Evolutionary conservation across 2,329 filamentous ascomycete species (phyloP).

Genomic region (Penicillium sp.): DNA sequence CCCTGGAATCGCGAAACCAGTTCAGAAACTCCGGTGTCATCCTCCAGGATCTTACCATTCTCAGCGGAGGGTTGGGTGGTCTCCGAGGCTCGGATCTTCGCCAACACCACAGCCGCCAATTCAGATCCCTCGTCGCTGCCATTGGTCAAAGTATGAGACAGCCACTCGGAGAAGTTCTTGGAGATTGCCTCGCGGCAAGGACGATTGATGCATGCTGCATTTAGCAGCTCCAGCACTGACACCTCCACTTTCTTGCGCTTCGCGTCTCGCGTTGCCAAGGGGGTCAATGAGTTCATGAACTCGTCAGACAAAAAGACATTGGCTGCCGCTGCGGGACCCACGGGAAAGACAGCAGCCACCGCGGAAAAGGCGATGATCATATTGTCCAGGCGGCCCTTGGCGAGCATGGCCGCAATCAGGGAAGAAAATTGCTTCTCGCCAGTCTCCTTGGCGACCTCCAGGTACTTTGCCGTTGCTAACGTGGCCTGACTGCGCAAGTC

Average conservation of each 20-base stretch:
- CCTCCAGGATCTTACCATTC: conserved; percentile 35
- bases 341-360: conserved; percentile 81
- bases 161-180: conserved; percentile 81
- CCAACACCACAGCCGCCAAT: conserved; percentile 68
- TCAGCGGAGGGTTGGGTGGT: conserved; percentile 28
- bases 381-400: conserved; percentile 77
- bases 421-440: conserved; percentile 67
- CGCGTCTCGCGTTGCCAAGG: conserved; percentile 73
- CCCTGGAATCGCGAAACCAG: conserved; percentile 55
- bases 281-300: conserved; percentile 73
- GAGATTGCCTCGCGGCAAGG: conserved; percentile 78
- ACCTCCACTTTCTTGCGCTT: conserved; percentile 84
- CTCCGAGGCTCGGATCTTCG: conserved; percentile 55
- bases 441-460: conserved; percentile 70
- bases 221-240: conserved; percentile 82
- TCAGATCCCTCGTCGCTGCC: conserved; percentile 56
- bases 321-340: conserved; percentile 71
- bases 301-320: conserved; percentile 83
- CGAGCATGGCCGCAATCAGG: conserved; percentile 71
- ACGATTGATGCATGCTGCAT: conserved; percentile 82
- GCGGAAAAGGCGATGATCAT: conserved; percentile 90
- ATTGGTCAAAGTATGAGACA: conserved; percentile 77
- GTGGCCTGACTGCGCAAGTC: conserved; percentile 77
- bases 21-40: conserved; percentile 50
- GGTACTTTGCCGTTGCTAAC: conserved; percentile 75